These are phyloP conservation scores for Carex parvula DNA, from an alignment of 176 grass and related monocot genomes.

Conservation along the genomic window DNA sequence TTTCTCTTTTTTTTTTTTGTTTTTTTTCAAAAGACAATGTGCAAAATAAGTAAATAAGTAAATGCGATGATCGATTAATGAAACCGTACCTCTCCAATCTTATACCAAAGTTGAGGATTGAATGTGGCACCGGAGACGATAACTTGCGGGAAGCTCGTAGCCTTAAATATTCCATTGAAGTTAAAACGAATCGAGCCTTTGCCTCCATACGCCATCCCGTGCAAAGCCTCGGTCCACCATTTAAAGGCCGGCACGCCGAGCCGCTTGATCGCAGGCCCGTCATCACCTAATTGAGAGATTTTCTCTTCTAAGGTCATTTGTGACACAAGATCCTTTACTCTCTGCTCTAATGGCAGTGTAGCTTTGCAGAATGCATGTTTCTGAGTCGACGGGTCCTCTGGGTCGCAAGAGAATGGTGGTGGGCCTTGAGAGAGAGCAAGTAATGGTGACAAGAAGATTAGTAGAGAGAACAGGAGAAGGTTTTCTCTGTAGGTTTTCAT, in stretches of 20 bases:
- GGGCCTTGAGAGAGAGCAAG: slow-evolving; percentile 7
- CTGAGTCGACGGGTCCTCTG: background rate
- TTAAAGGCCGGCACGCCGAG: slow-evolving; percentile 57
- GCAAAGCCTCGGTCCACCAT: slow-evolving; percentile 81
- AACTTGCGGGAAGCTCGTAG: slow-evolving; percentile 80
- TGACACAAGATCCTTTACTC: slow-evolving; percentile 53
- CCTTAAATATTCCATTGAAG: slow-evolving; percentile 2
- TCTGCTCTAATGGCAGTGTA: background rate
- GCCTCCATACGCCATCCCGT: slow-evolving; percentile 64
- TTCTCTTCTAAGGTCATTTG: slow-evolving; percentile 57
- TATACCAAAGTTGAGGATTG: slow-evolving; percentile 57
- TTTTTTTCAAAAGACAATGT: background rate
- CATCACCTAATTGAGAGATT: slow-evolving; percentile 46
- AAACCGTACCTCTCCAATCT: slow-evolving; percentile 57
- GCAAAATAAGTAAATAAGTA: background rate
- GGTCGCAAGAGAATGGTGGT: slow-evolving; percentile 47
- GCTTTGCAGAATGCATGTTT: slow-evolving; percentile 41
- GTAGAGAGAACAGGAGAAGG: slow-evolving; percentile 8
- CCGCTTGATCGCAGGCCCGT: slow-evolving; percentile 25
- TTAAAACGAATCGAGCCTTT: slow-evolving; percentile 37
- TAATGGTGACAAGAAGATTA: background rate
- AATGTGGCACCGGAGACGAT: slow-evolving; percentile 66
- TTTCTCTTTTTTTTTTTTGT: no score
- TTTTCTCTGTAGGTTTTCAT: slow-evolving; percentile 36
- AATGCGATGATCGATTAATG: background rate